Evolutionary conservation across 768 basidiomycete species (phyloP), one percentile per base, ranked within the genome.

Genomic region (Lentinula sp.): DNA sequence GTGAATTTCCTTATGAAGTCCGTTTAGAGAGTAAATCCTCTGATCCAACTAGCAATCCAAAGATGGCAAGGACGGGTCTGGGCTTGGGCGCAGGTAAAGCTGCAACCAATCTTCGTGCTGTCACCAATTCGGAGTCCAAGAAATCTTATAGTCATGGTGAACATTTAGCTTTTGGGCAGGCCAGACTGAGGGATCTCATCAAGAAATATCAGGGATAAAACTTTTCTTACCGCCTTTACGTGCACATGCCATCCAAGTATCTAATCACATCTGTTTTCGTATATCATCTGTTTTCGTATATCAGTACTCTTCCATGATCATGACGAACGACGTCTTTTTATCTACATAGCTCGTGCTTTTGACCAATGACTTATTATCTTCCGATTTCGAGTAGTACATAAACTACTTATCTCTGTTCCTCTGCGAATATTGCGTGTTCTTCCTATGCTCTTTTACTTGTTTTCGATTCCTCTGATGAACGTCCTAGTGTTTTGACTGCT

Each of bases 161-260:
- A 1, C 86, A 88, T 43, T 70, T 88, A 61, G 87, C 83, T 9
- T 91, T 91, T 73, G 90, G 90, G 13, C 86, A 91, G 71, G 89
- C 90, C 13, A 77, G 86, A 62, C 72, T 92, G 65, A 76, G 88
- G 60, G 90, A 91, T 72, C 75, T 92, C 63, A 92, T 92, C 70
- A 87, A 85, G 81, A 88, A 90, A 67, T 93, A 91, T 69, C 90
- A 93, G 72, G 77, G 77, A 39, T 46, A 50, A 39, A 54, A 28
- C 3, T 28, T 28, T 3, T 3, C 28, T 3, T 28, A 28, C 2
- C 4, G 28, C 28, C 2, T 2, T 28, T 48, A 20, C 18, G 2
- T 23, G 4, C 9, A 18, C 46, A 48, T 23, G 9, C n/a, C 7
- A 9, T 10, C 20, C n/a, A 45, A 28, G 18, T 48, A 48, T 48